Evolutionary conservation across 1,284 basidiomycete genomes (phyloP).

Genomic region (Sutorius eximius): DNA sequence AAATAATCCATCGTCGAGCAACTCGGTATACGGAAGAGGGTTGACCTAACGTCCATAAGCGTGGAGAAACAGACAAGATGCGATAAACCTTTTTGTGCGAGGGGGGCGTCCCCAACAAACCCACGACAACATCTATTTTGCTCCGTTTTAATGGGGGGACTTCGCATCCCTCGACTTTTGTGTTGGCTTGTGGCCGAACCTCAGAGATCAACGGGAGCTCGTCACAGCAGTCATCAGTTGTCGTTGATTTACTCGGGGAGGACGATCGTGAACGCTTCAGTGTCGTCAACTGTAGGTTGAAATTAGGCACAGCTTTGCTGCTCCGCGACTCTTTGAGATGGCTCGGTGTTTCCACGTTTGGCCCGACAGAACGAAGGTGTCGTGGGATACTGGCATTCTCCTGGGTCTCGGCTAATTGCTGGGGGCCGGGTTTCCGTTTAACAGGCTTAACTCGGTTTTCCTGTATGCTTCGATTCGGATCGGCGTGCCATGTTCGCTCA

Average conservation of each 20-base stretch:
- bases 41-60: constrained; percentile 14
- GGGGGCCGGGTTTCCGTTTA: constrained; percentile 35
- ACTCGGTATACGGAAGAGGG: constrained; percentile 1
- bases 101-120: background rate
- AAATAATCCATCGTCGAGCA: constrained; percentile 18
- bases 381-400: constrained; percentile 43
- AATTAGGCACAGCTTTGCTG: constrained; percentile 43
- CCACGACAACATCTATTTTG: background rate
- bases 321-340: constrained; percentile 18
- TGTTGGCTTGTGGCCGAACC: constrained; percentile 27
- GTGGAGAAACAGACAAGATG: background rate
- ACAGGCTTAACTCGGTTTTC: constrained; percentile 12
- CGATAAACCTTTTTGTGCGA: constrained; percentile 22
- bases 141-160: constrained; percentile 21
- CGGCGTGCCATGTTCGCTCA: background rate
- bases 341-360: constrained; percentile 45
- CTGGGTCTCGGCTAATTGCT: constrained; percentile 48
- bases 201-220: constrained; percentile 49
- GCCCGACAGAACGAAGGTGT: constrained; percentile 42
- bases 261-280: constrained; percentile 38
- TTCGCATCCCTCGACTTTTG: constrained; percentile 1
- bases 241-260: constrained; percentile 11
- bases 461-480: background rate
- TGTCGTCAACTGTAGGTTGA: constrained; percentile 53
- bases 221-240: constrained; percentile 41